A percentile compares a stretch with the other conserved stretches of the same genome.
Conservation (phyloP, 371 early-diverging fungal species). For the Actinomucor elegans region DNA sequence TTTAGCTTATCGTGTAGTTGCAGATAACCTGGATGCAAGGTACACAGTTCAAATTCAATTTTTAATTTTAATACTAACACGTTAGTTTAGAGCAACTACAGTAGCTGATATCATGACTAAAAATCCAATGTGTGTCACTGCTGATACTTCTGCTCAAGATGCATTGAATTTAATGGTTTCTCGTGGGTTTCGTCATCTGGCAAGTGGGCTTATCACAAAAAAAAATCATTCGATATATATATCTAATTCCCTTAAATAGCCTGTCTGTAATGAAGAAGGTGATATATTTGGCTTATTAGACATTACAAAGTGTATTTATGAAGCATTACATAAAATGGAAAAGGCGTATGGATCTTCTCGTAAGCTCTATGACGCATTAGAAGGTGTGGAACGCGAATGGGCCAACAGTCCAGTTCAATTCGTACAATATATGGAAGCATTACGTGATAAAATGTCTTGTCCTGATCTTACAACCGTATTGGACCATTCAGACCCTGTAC, state of each 20-base stretch:
- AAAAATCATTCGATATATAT: constrained; percentile 9
- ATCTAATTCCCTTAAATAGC: constrained; percentile 36
- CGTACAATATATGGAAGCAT: constrained; percentile 73
- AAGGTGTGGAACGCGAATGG: constrained; percentile 88
- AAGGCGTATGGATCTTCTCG: constrained; percentile 86
- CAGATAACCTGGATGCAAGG: constrained; percentile 49
- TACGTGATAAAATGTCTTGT: constrained; percentile 86
- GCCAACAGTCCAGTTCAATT: constrained; percentile 56
- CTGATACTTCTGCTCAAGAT: constrained; percentile 83
- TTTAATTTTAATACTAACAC: neutral
- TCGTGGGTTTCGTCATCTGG: constrained; percentile 94
- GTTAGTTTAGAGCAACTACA: constrained; percentile 54
- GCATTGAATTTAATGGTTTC: constrained; percentile 95
- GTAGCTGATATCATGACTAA: constrained; percentile 92
- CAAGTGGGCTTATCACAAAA: constrained; percentile 23
- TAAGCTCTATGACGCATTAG: constrained; percentile 88
- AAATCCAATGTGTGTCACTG: constrained; percentile 86
- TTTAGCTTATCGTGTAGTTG: constrained; percentile 52
- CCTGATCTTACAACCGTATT: constrained; percentile 87
- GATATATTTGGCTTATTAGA: constrained; percentile 94
- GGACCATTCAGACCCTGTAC: constrained; percentile 69
- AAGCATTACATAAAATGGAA: constrained; percentile 91
- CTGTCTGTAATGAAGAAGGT: constrained; percentile 83
- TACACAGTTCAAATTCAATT: constrained; percentile 10
- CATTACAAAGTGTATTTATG: constrained; percentile 94